Evolutionary conservation across 1,284 basidiomycete species (phyloP).

Genomic region (Moesziomyces antarcticus): DNA sequence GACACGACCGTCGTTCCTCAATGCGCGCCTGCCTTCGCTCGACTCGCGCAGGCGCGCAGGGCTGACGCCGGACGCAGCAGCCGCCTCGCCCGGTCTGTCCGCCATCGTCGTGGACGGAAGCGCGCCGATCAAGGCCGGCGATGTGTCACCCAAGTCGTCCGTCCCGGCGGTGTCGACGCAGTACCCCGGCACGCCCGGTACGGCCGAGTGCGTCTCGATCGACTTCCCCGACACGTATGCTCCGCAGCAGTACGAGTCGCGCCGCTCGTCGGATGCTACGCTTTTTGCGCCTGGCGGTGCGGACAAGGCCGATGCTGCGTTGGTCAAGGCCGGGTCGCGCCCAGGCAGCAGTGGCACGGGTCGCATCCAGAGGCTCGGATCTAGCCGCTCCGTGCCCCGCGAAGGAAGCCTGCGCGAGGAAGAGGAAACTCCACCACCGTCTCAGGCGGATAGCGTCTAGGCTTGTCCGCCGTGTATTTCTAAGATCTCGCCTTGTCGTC

Average conservation of each 20-base stretch:
- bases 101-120: conserved; percentile 15
- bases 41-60: conserved; percentile 16
- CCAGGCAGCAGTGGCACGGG: conserved; percentile 36
- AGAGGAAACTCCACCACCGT: conserved; percentile 17
- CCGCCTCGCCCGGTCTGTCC: conserved; percentile 4
- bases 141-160: conserved; percentile 20
- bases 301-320: conserved; percentile 16
- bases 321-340: conserved; percentile 13
- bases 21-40: conserved; percentile 16
- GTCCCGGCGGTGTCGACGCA: conserved; percentile 2
- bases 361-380: conserved; percentile 36
- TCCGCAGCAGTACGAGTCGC: conserved; percentile 33
- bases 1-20: conserved; percentile 19
- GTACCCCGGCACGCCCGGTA: conserved; percentile 8
- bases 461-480: conserved; percentile 20
- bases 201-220: conserved; percentile 16
- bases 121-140: conserved; percentile 9
- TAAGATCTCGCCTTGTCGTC: background rate
- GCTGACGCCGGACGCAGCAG: background rate
- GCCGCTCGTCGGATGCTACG: conserved; percentile 45
- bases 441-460: conserved; percentile 5
- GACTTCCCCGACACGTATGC: conserved; percentile 23
- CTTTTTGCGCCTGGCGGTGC: conserved; percentile 23
- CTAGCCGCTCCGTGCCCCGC: conserved; percentile 30
- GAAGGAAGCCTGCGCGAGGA: conserved; percentile 32